Conservation (phyloP, 306 rosid genomes). For the Casuarina cunninghamiana region DNA sequence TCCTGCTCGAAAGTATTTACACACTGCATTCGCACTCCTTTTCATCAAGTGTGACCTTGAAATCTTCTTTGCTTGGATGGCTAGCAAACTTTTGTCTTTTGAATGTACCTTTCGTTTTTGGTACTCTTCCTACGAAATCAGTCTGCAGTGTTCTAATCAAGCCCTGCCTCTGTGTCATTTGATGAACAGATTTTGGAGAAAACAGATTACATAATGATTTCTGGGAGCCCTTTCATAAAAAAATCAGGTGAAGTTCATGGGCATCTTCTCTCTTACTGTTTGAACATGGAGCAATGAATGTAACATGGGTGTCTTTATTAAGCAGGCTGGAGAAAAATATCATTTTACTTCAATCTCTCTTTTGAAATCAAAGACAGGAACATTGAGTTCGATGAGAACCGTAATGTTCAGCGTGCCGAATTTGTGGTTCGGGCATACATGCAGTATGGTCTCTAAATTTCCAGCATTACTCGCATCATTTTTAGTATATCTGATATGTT, state of each 20-base stretch:
- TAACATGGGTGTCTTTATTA: conserved; percentile 28
- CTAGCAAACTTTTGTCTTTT: neutral
- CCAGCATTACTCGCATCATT: conserved; percentile 17
- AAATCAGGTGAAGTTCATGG: conserved; percentile 60
- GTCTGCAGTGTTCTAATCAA: conserved; percentile 12
- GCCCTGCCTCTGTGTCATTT: conserved; percentile 11
- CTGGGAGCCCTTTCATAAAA: conserved; percentile 78
- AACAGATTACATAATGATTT: conserved; percentile 66
- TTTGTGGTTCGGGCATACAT: conserved; percentile 88
- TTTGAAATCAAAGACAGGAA: conserved; percentile 87
- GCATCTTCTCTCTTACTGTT: conserved; percentile 2
- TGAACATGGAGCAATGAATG: conserved; percentile 8
- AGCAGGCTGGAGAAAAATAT: conserved; percentile 96
- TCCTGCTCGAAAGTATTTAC: neutral
- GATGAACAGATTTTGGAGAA: conserved; percentile 78
- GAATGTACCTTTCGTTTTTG: neutral
- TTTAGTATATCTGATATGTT: conserved; percentile 9
- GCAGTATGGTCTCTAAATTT: conserved; percentile 67
- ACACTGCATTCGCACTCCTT: neutral
- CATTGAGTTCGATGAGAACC: conserved; percentile 82
- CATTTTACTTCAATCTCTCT: conserved; percentile 89
- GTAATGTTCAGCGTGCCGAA: conserved; percentile 88
- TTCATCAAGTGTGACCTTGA: neutral
- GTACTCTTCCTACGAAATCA: neutral
- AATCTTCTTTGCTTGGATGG: neutral